Base-by-base conservation (phyloP, 306 rosid species). In the Dryas alaskensis region DNA sequence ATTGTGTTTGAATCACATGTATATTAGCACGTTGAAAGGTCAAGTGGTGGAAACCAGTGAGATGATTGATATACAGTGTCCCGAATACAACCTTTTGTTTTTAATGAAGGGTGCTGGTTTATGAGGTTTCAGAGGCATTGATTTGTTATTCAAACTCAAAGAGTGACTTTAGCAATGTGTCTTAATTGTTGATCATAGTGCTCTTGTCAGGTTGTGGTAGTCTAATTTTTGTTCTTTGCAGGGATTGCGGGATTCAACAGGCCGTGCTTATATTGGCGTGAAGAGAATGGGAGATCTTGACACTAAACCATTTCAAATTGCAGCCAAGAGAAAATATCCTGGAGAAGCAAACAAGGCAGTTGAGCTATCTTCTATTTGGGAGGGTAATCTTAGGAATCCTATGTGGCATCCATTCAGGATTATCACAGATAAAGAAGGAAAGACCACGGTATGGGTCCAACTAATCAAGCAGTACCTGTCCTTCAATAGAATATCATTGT, bases 351-450 rank as follows among this genome's bases (percentile, higher is more conserved):
- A 76, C 5, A 85, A 84, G 78, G 87, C 91, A 0, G 0, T 69
- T 22, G 76, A 79, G 79, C 25, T 64, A 68, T 90, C 90, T 71
- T 85, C 83, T 10, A 65, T 54, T 60, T 93, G 93, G 89, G 94
- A 93, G 59, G 80, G 2, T 4, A 47, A 86, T 78, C 83, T 91
- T 72, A 54, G 84, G 53, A 91, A 93, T 73, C 88, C 98, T n/a
- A 81, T 22, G 65, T 93, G 98, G 98, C 84, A 86, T 72, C 98
- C 98, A n/a, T 84, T 85, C 44, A 88, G 85, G 84, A 51, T 84
- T n/a, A 31, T 86, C 37, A 47, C 14, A 7, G 84, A 78, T 45
- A 14, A 78, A 63, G 66, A 52, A 45, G 88, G 88, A 53, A 77
- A 60, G 2, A 0, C 44, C 10, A 70, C 46, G 90, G 90, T 88